A percentile compares a stretch with the other conserved stretches of the same genome.
phyloP scores from a whole-genome alignment of 2,329 filamentous ascomycete genomes.

The Tolypocladium album region DNA sequence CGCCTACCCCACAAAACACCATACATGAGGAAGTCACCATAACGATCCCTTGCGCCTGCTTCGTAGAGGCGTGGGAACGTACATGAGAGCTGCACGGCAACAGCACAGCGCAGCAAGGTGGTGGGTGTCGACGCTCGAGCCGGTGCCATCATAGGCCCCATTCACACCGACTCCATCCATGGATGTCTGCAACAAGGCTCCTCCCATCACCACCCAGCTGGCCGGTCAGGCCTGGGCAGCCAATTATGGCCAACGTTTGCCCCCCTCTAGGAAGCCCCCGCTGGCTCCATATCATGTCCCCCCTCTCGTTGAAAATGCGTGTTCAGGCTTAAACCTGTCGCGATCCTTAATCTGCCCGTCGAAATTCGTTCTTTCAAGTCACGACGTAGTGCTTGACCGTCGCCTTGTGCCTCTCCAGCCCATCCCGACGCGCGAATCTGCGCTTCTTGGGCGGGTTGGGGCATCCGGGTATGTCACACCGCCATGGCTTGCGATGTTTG shows the following conservation, averaged over 20 bases:
- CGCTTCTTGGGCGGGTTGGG: slow-evolving; percentile 30
- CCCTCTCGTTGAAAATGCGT: background rate
- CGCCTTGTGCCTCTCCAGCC: slow-evolving; percentile 27
- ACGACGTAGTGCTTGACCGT: slow-evolving; percentile 26
- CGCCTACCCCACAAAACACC: background rate
- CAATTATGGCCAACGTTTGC: background rate
- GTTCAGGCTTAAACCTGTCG: background rate
- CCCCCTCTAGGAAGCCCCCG: background rate
- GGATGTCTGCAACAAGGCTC: background rate
- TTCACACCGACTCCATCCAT: background rate
- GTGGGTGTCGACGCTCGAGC: background rate
- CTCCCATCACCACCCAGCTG: background rate
- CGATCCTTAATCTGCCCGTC: background rate
- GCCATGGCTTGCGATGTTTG: slow-evolving; percentile 31
- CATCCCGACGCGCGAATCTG: slow-evolving; percentile 29
- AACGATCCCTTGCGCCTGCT: background rate
- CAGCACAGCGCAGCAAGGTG: background rate
- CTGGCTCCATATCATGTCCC: background rate
- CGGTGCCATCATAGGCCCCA: background rate
- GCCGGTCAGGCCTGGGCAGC: background rate
- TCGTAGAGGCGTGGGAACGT: background rate
- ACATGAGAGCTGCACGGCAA: background rate
- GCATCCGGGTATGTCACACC: slow-evolving; percentile 25
- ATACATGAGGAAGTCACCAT: background rate
- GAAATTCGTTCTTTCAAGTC: slow-evolving; percentile 9